Evolutionary conservation across 2,329 filamentous ascomycete genomes (phyloP), one percentile per base, ranked within the genome.

Genomic region (Botryosphaeria dothidea): DNA sequence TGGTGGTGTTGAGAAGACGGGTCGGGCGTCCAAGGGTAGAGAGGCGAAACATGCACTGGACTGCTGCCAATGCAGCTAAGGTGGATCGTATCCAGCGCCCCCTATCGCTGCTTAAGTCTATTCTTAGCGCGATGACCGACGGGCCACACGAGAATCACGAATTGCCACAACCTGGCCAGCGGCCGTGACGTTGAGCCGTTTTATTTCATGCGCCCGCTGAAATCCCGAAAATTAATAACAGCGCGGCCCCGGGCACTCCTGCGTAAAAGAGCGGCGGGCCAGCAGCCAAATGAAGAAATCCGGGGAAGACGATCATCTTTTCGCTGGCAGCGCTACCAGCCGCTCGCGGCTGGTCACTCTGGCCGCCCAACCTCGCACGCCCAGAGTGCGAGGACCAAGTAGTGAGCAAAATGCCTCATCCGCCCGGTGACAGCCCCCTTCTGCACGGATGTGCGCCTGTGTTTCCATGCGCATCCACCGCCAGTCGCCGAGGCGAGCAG

Each of bases 51-150:
- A 60, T 58, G 54, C 54, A 45, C 36, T 58, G 54, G 54, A 58
- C 54, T 19, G 38, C 52, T 60, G 56, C 56, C 56, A 46, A 46
- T 60, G 56, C 56, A 60, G 41, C 38, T 45, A 52, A 27, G 56
- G 56, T 31, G 56, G 56, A 60, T 60, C 56, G 56, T 60, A 60
- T 60, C 43, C 38, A 41, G 25, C 38, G 23, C 17, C 56, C 56
- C 56, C 56, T 60, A 60, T 60, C 56, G 56, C 56, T 60, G 56
- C 56, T 60, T 60, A 60, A 60, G 36, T 43, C 56, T 60, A 60
- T 43, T 41, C 36, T 43, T 60, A 60, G 56, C 56, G 56, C 27
- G 41, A 31, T 36, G 56, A 17, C 56, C 56, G 25, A 21, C 54
- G 8, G 56, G 56, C 56, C 56, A 60, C 56, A 60, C 56, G 56